A percentile compares a stretch with the other conserved stretches of the same genome.
These are phyloP conservation scores for Zasmidium cellare DNA, from an alignment of 2,329 filamentous ascomycete species.

Conservation along the genomic window DNA sequence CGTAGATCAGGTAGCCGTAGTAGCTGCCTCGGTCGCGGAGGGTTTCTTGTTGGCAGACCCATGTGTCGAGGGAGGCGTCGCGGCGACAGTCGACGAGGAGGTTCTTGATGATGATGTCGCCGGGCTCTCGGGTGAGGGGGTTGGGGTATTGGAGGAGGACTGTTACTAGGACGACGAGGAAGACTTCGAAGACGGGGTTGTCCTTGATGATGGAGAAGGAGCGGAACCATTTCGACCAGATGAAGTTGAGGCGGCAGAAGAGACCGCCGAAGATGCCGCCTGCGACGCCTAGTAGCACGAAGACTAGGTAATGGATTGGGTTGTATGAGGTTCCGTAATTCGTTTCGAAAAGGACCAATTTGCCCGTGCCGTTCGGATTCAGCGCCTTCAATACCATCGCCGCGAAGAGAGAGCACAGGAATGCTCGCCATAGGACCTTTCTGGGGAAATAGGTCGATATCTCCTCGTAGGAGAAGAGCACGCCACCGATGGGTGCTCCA, in stretches of 20 bases:
- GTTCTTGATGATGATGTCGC: conserved; percentile 58
- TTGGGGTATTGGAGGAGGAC: conserved; percentile 59
- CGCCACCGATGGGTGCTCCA: conserved; percentile 62
- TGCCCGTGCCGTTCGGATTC: conserved; percentile 62
- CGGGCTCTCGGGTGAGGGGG: conserved; percentile 55
- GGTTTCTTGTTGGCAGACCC: conserved; percentile 55
- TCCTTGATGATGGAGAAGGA: conserved; percentile 54
- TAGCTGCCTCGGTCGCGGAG: conserved; percentile 42
- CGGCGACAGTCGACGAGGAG: conserved; percentile 56
- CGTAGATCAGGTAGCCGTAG: conserved; percentile 54
- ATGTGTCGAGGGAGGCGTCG: conserved; percentile 37
- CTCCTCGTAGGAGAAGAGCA: conserved; percentile 62
- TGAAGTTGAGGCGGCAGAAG: conserved; percentile 60
- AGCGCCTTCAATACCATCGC: conserved; percentile 57
- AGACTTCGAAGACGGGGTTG: conserved; percentile 58
- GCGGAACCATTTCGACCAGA: conserved; percentile 58
- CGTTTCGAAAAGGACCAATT: conserved; percentile 62
- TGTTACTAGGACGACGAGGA: conserved; percentile 55
- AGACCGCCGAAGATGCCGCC: conserved; percentile 61
- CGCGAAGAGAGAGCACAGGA: conserved; percentile 58
- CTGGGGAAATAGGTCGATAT: conserved; percentile 62
- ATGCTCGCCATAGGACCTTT: conserved; percentile 60
- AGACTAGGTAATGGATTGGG: conserved; percentile 57
- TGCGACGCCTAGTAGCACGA: conserved; percentile 56
- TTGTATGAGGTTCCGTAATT: conserved; percentile 59